Evolutionary conservation across 257 asterid species (phyloP), one percentile per base, ranked within the genome.

Genomic region (Rauvolfia tetraphylla): DNA sequence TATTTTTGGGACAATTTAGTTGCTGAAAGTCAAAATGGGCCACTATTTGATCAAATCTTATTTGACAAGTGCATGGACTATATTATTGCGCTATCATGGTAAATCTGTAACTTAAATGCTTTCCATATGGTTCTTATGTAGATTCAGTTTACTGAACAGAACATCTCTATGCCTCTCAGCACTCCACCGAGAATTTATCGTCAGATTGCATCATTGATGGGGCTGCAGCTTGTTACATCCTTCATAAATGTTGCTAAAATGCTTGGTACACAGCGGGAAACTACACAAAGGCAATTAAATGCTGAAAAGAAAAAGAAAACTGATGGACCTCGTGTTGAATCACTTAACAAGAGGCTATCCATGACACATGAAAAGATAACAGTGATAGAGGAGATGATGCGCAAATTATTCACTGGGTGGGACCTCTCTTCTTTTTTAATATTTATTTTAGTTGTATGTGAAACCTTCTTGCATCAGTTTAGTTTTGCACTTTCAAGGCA

Each of bases 111-210:
- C 68, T 61, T 73, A 15, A 5, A 46, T 29, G 11, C 51, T 20
- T 68, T 27, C 46, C 31, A 13, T 51, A 0, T 54, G 9, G 57
- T 20, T 77, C 29, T 66, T 22, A 34, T 34, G 53, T 56, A 80
- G 71, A 79, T 73, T 75, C 66, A 78, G 41, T 79, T 46, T 68
- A 74, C 83, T 80, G 23, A 84, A 80, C 39, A 39, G 54, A 25
- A 77, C 57, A 54, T 89, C 48, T 76, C 82, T 73, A 20, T 84
- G 76, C 75, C 51, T 85, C 76, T 58, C 88, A 95, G 99, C 84
- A 95, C 99, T 69, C 99, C 99, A 73, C 99, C 99, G 53, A 95
- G 99, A 88, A 87, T 71, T 80, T 95, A 89, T 83, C 99, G 99
- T 67, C 96, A 87, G 82, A 84, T 88, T 77, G 98, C 98, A 80